Percentiles rank a stretch among this genome's conserved stretches.
Conservation (phyloP, 2,329 filamentous ascomycete genomes). For the Corinectria fuckeliana region DNA sequence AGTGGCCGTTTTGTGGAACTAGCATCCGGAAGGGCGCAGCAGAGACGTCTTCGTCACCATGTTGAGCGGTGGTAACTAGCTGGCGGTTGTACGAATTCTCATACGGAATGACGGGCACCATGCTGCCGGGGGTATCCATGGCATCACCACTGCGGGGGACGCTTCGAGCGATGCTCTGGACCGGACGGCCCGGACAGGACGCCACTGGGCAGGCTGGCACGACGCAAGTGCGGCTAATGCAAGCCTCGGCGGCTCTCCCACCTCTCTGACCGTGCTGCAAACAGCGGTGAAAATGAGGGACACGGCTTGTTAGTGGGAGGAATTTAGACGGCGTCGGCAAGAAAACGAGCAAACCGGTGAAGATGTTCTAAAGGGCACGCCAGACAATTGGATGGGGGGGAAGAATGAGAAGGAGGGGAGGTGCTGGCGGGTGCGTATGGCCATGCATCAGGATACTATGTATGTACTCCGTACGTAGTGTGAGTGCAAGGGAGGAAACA, state of each 20-base stretch:
- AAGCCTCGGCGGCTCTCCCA: constrained; percentile 22
- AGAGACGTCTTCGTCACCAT: neutral
- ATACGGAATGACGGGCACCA: constrained; percentile 18
- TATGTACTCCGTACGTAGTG: neutral
- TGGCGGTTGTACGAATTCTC: constrained; percentile 21
- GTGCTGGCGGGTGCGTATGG: constrained; percentile 22
- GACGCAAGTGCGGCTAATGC: constrained; percentile 32
- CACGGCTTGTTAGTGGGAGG: neutral
- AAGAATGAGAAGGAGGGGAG: constrained; percentile 24
- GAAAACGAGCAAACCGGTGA: constrained; percentile 30
- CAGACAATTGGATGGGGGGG: constrained; percentile 33
- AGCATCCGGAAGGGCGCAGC: constrained; percentile 10
- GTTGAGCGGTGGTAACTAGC: constrained; percentile 13
- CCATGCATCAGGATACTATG: constrained; percentile 12
- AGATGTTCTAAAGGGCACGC: constrained; percentile 30
- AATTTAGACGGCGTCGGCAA: constrained; percentile 1
- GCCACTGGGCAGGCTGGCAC: constrained; percentile 25
- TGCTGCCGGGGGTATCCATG: constrained; percentile 25
- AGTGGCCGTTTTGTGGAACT: constrained; percentile 5
- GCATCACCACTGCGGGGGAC: constrained; percentile 27
- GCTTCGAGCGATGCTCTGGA: constrained; percentile 26
- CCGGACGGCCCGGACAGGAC: constrained; percentile 26
- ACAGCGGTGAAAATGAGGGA: constrained; percentile 33
- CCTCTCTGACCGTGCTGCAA: constrained; percentile 23
- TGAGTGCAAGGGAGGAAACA: constrained; percentile 10